Conservation (phyloP, 106 monocot genomes). For the Allium sativum region DNA sequence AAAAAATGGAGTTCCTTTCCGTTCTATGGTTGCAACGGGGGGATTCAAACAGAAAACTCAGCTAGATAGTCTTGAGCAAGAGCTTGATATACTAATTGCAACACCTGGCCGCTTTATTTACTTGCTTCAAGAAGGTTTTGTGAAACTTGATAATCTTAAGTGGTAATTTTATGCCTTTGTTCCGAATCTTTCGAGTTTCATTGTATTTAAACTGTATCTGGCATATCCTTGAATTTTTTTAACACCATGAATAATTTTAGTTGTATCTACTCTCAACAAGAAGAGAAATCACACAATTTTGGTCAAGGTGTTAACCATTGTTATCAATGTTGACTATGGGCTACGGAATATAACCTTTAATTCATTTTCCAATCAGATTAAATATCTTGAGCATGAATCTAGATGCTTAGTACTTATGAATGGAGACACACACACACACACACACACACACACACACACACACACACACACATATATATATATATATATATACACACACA, state of each 20-base stretch:
- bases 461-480: too few species aligned
- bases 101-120: slow-evolving; percentile 86
- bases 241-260: background rate
- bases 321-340: too few species aligned
- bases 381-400: too few species aligned
- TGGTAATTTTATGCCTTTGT: slow-evolving; percentile 25
- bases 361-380: too few species aligned
- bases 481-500: too few species aligned
- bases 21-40: slow-evolving; percentile 93
- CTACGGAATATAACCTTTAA: too few species aligned
- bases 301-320: too few species aligned
- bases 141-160: slow-evolving; percentile 55
- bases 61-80: slow-evolving; percentile 66
- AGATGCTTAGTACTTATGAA: too few species aligned
- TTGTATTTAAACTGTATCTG: background rate
- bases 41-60: slow-evolving; percentile 95
- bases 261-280: too few species aligned
- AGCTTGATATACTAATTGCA: slow-evolving; percentile 84
- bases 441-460: too few species aligned
- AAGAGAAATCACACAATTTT: too few species aligned
- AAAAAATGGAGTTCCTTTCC: slow-evolving; percentile 75
- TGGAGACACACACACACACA: too few species aligned
- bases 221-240: background rate
- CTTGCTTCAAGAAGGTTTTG: slow-evolving; percentile 74
- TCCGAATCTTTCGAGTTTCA: background rate